phyloP scores from a whole-genome alignment of 495 filamentous ascomycete species.

The Aspergillus baeticus region DNA sequence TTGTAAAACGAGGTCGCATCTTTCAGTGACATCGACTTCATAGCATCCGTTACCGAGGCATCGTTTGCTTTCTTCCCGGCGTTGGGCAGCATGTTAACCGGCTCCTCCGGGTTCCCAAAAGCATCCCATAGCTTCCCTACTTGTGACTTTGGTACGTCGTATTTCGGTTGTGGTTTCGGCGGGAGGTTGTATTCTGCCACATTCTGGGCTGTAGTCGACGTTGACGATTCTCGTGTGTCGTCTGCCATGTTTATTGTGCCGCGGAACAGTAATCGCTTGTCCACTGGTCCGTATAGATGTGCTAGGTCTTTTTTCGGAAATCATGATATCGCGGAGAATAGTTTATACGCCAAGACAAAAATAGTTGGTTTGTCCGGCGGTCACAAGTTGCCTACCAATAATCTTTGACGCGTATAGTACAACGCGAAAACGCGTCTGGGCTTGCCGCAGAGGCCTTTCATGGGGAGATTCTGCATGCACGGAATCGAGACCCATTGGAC shows the following conservation, averaged over 20 bases:
- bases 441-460: conserved; percentile 15
- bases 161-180: conserved; percentile 33
- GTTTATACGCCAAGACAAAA: conserved; percentile 19
- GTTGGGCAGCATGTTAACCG: conserved; percentile 48
- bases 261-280: not conserved
- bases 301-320: conserved; percentile 6
- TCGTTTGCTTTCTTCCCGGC: conserved; percentile 46
- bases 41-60: conserved; percentile 58
- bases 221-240: conserved; percentile 44
- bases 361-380: conserved; percentile 33
- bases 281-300: not conserved
- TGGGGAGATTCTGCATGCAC: conserved; percentile 12
- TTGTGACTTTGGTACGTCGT: conserved; percentile 45
- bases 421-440: conserved; percentile 40
- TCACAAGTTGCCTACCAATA: conserved; percentile 14
- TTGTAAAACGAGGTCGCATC: conserved; percentile 76
- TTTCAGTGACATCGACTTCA: conserved; percentile 61
- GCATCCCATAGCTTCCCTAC: conserved; percentile 53
- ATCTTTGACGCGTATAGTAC: conserved; percentile 27
- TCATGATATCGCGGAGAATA: conserved; percentile 16
- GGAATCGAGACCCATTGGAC: conserved; percentile 20
- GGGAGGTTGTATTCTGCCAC: conserved; percentile 23
- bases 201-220: conserved; percentile 13
- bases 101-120: conserved; percentile 49
- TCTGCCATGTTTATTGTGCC: conserved; percentile 50